These are phyloP conservation scores for Gastrolobium bilobum DNA, from an alignment of 306 rosid genomes.

Conservation along the genomic window DNA sequence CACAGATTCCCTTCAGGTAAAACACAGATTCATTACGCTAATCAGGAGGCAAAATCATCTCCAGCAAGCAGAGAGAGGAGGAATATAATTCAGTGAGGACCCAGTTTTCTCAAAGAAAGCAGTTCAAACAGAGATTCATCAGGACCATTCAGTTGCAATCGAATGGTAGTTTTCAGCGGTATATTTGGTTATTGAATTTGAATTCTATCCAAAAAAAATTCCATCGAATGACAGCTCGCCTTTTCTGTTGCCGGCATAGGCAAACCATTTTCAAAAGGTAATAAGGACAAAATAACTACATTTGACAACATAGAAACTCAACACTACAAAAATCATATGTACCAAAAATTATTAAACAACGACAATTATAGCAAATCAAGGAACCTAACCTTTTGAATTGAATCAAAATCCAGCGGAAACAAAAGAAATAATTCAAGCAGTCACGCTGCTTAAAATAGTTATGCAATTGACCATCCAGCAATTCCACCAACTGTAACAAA, in stretches of 20 bases:
- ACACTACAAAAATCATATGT: conserved; percentile 7
- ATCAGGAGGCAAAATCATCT: neutral
- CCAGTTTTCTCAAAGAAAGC: neutral
- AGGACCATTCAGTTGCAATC: neutral
- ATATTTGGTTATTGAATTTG: conserved; percentile 1
- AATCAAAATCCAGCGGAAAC: conserved; percentile 98
- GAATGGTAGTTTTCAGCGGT: conserved; percentile 7
- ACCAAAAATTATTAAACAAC: conserved; percentile 21
- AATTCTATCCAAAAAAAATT: neutral
- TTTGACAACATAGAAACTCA: conserved; percentile 7
- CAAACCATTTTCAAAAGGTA: conserved; percentile 27
- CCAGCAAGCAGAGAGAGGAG: conserved; percentile 8
- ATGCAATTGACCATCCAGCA: conserved; percentile 88
- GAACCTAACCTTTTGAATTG: conserved; percentile 92
- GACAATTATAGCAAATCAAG: conserved; percentile 29
- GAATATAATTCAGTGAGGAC: neutral
- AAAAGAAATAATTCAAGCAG: conserved; percentile 97
- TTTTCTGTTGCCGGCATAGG: conserved; percentile 20
- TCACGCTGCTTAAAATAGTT: conserved; percentile 88
- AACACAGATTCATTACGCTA: neutral
- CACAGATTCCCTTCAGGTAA: neutral
- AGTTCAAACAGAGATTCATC: neutral
- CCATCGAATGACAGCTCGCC: conserved; percentile 10
- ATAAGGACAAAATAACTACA: conserved; percentile 20
- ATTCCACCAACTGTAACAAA: conserved; percentile 91